Conservation (phyloP, 176 grass and related monocot species). For the Tillandsia leiboldiana region DNA sequence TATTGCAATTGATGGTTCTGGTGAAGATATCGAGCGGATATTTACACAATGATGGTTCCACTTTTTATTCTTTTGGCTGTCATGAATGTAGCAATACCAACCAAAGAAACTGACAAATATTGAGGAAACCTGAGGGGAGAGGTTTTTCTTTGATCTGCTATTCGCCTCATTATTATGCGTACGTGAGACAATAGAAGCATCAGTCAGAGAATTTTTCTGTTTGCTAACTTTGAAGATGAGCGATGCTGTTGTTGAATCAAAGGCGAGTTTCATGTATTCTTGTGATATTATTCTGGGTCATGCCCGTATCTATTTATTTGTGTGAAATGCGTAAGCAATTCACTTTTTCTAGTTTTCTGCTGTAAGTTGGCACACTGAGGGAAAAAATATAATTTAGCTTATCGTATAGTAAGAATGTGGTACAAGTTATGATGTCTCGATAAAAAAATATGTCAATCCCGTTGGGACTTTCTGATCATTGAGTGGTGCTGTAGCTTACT, state of each 20-base stretch:
- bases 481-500: not conserved
- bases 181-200: not conserved
- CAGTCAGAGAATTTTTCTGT: not conserved
- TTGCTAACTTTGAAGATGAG: conserved; percentile 4
- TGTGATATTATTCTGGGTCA: not conserved
- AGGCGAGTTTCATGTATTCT: conserved; percentile 12
- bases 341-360: not conserved
- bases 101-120: conserved; percentile 2
- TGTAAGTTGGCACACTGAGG: not conserved
- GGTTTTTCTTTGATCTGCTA: not conserved
- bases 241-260: not conserved
- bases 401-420: no score
- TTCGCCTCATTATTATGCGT: not conserved
- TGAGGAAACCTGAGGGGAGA: conserved; percentile 3
- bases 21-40: not conserved
- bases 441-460: no score
- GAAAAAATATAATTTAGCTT: no score
- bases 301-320: not conserved
- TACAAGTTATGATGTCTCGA: no score
- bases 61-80: not conserved
- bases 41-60: not conserved
- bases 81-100: not conserved
- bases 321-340: not conserved
- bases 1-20: not conserved
- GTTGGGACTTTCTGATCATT: not conserved